Evolutionary conservation across 306 rosid genomes (phyloP).

Genomic region (Vigna mungo): DNA sequence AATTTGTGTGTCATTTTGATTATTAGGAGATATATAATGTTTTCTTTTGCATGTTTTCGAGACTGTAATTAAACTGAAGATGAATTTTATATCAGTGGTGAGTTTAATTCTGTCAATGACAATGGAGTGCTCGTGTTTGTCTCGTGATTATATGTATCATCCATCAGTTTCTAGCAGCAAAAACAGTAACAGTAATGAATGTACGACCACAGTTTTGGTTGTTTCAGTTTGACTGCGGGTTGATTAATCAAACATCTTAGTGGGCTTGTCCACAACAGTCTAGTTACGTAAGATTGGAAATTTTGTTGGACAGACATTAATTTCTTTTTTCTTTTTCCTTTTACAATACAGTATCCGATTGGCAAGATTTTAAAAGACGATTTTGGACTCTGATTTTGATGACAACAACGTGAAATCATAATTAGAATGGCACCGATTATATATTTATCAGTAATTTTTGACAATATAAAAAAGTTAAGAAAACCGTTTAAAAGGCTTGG

Average conservation of each 20-base stretch:
- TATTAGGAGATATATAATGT: constrained; percentile 17
- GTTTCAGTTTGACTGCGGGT: constrained; percentile 4
- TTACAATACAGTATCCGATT: neutral
- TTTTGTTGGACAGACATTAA: neutral
- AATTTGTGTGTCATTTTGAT: constrained; percentile 23
- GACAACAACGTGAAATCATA: neutral
- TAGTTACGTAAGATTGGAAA: constrained; percentile 1
- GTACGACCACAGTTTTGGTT: neutral
- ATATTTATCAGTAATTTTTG: neutral
- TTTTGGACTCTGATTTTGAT: neutral
- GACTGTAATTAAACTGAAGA: constrained; percentile 55
- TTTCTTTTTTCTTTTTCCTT: neutral
- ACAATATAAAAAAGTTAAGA: neutral
- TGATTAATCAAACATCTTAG: constrained; percentile 15
- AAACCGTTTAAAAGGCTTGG: neutral
- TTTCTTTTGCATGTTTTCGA: constrained; percentile 12
- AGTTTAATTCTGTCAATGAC: constrained; percentile 41
- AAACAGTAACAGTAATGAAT: neutral
- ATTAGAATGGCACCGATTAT: neutral
- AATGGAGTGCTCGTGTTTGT: neutral
- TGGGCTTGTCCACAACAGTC: neutral
- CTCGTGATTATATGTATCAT: neutral
- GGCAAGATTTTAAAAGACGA: neutral
- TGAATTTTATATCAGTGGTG: constrained; percentile 38
- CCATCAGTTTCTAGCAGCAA: neutral